Conservation (phyloP, 2,329 filamentous ascomycete species). For the Paraphaeosphaeria sporulosa region DNA sequence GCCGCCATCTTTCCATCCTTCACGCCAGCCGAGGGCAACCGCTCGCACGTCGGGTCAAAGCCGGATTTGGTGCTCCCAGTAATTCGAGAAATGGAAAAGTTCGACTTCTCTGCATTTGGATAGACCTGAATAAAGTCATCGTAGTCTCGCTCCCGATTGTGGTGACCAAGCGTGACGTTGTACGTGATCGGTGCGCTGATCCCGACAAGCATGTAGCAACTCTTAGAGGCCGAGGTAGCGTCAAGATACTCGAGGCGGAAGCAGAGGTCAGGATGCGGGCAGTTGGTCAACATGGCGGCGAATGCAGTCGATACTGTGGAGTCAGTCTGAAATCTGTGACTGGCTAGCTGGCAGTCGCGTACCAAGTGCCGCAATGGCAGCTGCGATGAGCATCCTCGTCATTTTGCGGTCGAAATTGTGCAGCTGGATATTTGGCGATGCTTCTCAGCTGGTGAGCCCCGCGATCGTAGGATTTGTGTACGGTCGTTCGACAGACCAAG, state of each 20-base stretch:
- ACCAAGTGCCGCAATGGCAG: neutral
- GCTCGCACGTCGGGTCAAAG: slow-evolving; percentile 51
- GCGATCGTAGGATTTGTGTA: neutral
- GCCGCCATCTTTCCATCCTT: slow-evolving; percentile 62
- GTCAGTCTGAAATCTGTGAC: slow-evolving; percentile 18
- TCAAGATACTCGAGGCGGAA: slow-evolving; percentile 64
- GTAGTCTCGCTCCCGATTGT: slow-evolving; percentile 58
- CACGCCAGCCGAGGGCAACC: slow-evolving; percentile 63
- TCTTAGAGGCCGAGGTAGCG: slow-evolving; percentile 57
- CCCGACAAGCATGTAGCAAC: slow-evolving; percentile 65
- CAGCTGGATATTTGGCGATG: neutral
- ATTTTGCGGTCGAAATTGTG: neutral
- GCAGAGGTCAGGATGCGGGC: slow-evolving; percentile 46
- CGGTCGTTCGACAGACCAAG: neutral
- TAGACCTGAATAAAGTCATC: slow-evolving; percentile 68
- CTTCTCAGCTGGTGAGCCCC: neutral
- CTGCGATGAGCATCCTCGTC: neutral
- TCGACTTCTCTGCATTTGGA: slow-evolving; percentile 55
- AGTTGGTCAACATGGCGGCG: slow-evolving; percentile 40
- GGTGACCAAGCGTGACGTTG: slow-evolving; percentile 66
- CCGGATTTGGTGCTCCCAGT: slow-evolving; percentile 9
- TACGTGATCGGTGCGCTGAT: slow-evolving; percentile 61
- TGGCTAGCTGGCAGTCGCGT: neutral
- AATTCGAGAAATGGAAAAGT: slow-evolving; percentile 63
- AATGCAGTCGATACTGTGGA: slow-evolving; percentile 31